phyloP scores from a whole-genome alignment of 169 alveolate genomes.

The Plasmodium gonderi region DNA sequence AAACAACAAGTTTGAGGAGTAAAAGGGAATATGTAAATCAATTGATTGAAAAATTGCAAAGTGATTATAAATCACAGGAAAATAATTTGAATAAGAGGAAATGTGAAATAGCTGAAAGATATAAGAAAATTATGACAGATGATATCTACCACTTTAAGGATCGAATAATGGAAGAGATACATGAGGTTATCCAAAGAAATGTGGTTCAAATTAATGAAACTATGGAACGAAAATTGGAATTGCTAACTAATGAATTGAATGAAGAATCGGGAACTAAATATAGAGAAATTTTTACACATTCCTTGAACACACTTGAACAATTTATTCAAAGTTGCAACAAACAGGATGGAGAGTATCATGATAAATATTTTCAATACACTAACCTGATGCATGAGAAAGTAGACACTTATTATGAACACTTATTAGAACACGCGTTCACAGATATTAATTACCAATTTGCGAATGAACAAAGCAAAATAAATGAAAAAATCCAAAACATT shows the following conservation, averaged over 20 bases:
- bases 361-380: background rate
- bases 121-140: background rate
- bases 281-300: conserved; percentile 5
- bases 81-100: background rate
- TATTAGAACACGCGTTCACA: background rate
- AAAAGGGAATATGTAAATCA: background rate
- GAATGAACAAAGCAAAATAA: background rate
- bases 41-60: background rate
- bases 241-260: background rate
- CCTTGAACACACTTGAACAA: background rate
- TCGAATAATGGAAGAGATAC: conserved; percentile 11
- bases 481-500: background rate
- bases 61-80: conserved; percentile 11
- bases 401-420: background rate
- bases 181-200: conserved; percentile 9
- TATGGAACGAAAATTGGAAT: background rate
- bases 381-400: background rate
- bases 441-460: background rate
- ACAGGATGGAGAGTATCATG: background rate
- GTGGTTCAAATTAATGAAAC: background rate
- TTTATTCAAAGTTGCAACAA: background rate
- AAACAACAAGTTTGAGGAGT: background rate
- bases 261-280: background rate
- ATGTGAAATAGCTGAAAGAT: background rate
- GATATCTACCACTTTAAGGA: conserved; percentile 20